phyloP scores from a whole-genome alignment of 164 flowering plant genomes.

The Nymphaea colorata region DNA sequence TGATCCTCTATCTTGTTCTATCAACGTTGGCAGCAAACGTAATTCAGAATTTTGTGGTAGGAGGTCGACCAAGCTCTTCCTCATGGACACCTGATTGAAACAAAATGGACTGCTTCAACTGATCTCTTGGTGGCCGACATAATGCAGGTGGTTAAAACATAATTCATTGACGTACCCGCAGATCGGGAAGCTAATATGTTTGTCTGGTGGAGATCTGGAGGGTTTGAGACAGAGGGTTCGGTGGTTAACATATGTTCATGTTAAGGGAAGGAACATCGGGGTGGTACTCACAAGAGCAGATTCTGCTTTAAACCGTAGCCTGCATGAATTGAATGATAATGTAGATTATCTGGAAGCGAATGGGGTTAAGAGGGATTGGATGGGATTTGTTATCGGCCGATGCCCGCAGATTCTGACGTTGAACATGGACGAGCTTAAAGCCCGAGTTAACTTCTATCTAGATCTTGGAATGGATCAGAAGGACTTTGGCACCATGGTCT shows the following conservation, averaged over 20 bases:
- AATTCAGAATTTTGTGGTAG: no score
- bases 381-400: constrained; percentile 67
- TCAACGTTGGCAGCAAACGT: no score
- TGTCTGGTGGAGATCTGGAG: constrained; percentile 50
- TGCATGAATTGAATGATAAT: constrained; percentile 54
- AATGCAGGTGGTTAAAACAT: constrained; percentile 86
- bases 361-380: constrained; percentile 84
- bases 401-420: constrained; percentile 58
- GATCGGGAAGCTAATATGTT: constrained; percentile 71
- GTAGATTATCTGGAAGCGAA: constrained; percentile 53
- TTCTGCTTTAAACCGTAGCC: constrained; percentile 32
- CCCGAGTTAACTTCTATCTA: constrained; percentile 56
- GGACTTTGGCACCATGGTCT: constrained; percentile 95
- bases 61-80: no score
- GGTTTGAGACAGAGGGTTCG: constrained; percentile 28
- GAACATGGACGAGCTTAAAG: constrained; percentile 54
- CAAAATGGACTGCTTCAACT: not conserved
- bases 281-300: constrained; percentile 42
- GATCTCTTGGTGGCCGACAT: no score
- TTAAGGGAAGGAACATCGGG: constrained; percentile 60
- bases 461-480: constrained; percentile 68
- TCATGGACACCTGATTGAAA: no score
- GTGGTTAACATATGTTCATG: constrained; percentile 74
- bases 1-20: constrained; percentile 7
- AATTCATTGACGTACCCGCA: constrained; percentile 66